phyloP scores from a whole-genome alignment of 1,284 basidiomycete genomes.

The Microstroma glucosiphilum region DNA sequence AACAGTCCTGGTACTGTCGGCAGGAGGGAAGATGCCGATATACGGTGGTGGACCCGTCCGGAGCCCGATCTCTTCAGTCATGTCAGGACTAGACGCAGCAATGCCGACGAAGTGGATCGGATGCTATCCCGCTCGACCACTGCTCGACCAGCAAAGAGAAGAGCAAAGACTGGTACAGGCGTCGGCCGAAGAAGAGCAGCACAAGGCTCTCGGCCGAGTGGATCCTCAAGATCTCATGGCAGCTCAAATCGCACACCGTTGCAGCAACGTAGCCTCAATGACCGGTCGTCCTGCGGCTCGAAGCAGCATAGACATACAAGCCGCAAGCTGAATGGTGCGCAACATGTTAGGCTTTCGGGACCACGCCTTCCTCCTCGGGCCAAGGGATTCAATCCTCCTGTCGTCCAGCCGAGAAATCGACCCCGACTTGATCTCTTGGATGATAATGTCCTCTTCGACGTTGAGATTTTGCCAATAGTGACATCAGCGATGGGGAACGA shows the following conservation, averaged over 20 bases:
- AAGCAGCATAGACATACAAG: no score
- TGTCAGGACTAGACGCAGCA: neutral
- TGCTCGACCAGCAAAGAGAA: neutral
- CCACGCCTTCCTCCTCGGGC: no score
- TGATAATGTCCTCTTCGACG: constrained; percentile 27
- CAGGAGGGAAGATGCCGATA: constrained; percentile 4
- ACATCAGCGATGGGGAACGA: no score
- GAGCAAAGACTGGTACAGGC: neutral
- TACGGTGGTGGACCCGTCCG: constrained; percentile 3
- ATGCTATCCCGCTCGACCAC: constrained; percentile 28
- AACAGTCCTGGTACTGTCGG: neutral
- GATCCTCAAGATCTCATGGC: no score
- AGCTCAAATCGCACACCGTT: no score
- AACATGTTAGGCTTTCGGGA: no score
- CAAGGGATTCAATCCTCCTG: constrained; percentile 21
- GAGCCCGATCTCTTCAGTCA: neutral
- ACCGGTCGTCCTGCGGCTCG: no score
- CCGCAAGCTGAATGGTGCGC: no score
- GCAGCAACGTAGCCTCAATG: no score
- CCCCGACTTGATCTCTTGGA: constrained; percentile 24
- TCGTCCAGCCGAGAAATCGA: constrained; percentile 17
- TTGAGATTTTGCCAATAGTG: neutral
- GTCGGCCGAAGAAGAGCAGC: neutral
- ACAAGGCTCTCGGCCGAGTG: no score
- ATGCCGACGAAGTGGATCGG: constrained; percentile 35